These are phyloP conservation scores for Inga oerstediana DNA, from an alignment of 306 rosid species.

Conservation along the genomic window DNA sequence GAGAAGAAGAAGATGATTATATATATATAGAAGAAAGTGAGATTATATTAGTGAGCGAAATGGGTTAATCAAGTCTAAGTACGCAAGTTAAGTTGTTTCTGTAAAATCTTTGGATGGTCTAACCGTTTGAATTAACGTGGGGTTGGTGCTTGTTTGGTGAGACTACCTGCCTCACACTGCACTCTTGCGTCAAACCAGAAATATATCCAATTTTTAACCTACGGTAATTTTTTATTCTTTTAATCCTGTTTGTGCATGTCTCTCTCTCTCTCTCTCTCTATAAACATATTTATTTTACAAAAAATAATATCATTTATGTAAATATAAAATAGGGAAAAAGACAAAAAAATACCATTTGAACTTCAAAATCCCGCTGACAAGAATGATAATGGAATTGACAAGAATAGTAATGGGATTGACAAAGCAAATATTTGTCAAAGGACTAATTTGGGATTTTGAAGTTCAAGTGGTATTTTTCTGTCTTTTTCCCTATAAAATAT, in stretches of 20 bases:
- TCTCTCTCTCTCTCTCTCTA: not conserved
- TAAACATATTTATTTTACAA: not conserved
- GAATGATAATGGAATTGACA: too few relatives aligned
- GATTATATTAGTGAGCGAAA: slow-evolving; percentile 23
- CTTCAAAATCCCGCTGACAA: too few relatives aligned
- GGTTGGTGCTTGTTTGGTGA: slow-evolving; percentile 57
- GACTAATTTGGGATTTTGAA: too few relatives aligned
- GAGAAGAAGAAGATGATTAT: not conserved
- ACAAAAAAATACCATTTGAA: too few relatives aligned
- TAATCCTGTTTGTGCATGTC: not conserved
- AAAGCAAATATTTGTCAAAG: too few relatives aligned
- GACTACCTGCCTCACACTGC: slow-evolving; percentile 13
- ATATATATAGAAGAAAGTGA: slow-evolving; percentile 21
- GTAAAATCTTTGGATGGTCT: slow-evolving; percentile 54
- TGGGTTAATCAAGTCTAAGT: slow-evolving; percentile 46
- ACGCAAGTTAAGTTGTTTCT: slow-evolving; percentile 31
- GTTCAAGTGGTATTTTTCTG: too few relatives aligned
- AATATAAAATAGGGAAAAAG: not conserved
- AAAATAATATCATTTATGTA: not conserved
- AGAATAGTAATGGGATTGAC: too few relatives aligned
- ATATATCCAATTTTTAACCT: not conserved
- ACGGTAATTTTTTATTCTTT: not conserved
- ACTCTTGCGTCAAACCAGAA: not conserved
- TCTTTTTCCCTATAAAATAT: not conserved
- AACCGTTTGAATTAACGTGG: slow-evolving; percentile 44